Evolutionary conservation across 148 eudicot genomes (phyloP).

Genomic region (Gaultheria prostrata): DNA sequence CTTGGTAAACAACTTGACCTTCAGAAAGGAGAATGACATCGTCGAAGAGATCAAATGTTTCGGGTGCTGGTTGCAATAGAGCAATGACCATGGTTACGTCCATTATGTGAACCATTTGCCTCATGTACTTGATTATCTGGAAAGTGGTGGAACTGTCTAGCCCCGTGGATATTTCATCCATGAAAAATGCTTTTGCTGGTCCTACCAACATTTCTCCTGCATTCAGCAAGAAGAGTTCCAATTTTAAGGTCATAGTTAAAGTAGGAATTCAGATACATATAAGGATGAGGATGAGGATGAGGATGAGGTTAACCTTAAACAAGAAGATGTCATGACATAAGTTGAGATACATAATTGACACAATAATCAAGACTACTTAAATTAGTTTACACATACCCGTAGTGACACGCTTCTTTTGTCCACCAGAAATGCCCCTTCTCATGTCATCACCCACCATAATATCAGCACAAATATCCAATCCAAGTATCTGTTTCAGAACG

Average conservation of each 20-base stretch:
- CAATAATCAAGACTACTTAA: background rate
- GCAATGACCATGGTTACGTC: constrained; percentile 35
- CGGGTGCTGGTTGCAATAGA: constrained; percentile 40
- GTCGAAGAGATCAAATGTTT: constrained; percentile 37
- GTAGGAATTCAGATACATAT: background rate
- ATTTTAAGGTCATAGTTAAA: background rate
- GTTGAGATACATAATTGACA: background rate
- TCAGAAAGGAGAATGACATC: constrained; percentile 33
- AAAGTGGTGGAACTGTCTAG: constrained; percentile 40
- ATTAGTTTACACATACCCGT: no score
- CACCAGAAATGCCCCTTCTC: no score
- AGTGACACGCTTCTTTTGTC: no score
- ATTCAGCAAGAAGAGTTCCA: background rate
- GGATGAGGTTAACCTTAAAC: background rate
- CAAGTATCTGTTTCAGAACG: background rate
- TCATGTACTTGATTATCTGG: constrained; percentile 30
- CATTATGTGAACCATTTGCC: constrained; percentile 34
- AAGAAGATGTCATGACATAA: background rate
- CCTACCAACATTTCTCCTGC: no score
- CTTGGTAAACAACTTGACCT: constrained; percentile 34
- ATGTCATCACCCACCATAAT: no score
- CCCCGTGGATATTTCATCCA: constrained; percentile 39
- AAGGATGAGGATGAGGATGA: no score
- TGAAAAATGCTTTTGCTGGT: no score
- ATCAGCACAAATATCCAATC: no score